Evolutionary conservation across 2,329 filamentous ascomycete species (phyloP), one percentile per base, ranked within the genome.

Genomic region (Sclerotinia nivalis): DNA sequence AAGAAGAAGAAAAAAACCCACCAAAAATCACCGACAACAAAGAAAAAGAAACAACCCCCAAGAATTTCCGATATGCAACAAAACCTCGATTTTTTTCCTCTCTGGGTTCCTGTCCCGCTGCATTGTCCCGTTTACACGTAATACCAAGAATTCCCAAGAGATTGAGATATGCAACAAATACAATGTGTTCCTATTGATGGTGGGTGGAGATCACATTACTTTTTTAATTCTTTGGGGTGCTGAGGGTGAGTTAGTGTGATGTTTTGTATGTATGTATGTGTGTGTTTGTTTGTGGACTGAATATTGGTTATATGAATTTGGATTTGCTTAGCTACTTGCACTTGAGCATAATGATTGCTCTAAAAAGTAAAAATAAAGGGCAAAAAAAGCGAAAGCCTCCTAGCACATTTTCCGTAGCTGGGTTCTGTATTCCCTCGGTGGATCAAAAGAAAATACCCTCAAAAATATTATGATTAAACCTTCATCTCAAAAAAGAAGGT

Each of bases 401-500:
- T 49, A 10, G 50, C n/a, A 20, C 50, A n/a, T 54, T 43, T 13
- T 43, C 18, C 12, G 25, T n/a, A 43, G 40, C 40, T 43, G 40
- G 40, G 13, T 43, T 43, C 40, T 43, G 40, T 43, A 43, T 43
- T 43, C 40, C 40, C 40, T 43, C 40, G 40, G 40, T 43, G 40
- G 13, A 15, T 43, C 2, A 43, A 43, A 15, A 43, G 40, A 43
- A 43, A 15, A 43, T 43, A 43, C 15, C 13, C 13, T 18, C 40
- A 18, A 43, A 43, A 40, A 13, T 13, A 15, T 15, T 18, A 18
- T 43, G 15, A 43, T 15, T 13, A 43, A 43, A 13, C 40, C 40
- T 40, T 72, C 56, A 70, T 61, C 49, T 70, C 62, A 70, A 18
- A 13, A 61, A 70, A 68, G 62, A 68, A 68, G 64, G 64, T 34